A percentile compares a stretch with the other conserved stretches of the same genome.
Conservation (phyloP, 2,329 filamentous ascomycete genomes). For the Truncatella angustata region DNA sequence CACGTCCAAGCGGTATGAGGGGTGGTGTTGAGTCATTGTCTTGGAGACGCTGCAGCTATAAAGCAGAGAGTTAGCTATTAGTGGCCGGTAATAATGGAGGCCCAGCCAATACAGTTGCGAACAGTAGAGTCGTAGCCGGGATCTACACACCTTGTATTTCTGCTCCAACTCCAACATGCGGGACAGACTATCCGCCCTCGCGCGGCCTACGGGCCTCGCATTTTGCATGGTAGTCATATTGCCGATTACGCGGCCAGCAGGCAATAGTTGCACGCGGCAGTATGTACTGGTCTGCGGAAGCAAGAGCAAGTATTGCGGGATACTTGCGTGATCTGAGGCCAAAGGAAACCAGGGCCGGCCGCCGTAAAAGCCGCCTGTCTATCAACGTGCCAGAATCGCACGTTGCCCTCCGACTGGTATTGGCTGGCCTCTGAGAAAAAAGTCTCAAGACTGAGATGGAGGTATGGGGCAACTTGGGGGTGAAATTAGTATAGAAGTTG, state of each 20-base stretch:
- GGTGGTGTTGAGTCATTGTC: conserved; percentile 24
- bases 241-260: conserved; percentile 11
- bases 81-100: conserved; percentile 24
- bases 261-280: neutral
- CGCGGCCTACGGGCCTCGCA: conserved; percentile 21
- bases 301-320: neutral
- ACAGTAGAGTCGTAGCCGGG: conserved; percentile 22
- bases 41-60: conserved; percentile 37
- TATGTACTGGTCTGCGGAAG: conserved; percentile 9
- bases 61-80: conserved; percentile 24
- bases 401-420: neutral
- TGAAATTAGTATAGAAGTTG: neutral
- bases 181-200: conserved; percentile 50
- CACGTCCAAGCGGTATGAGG: conserved; percentile 23
- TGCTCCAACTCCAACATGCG: conserved; percentile 61
- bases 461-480: neutral
- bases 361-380: neutral
- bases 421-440: neutral
- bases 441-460: neutral
- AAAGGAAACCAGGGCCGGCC: conserved; percentile 7
- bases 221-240: conserved; percentile 30
- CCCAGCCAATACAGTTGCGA: conserved; percentile 8
- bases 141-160: conserved; percentile 51
- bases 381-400: neutral
- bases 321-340: conserved; percentile 9